Conservation (phyloP, 108 stramenopile genomes). For the Discostella pseudostelligera region DNA sequence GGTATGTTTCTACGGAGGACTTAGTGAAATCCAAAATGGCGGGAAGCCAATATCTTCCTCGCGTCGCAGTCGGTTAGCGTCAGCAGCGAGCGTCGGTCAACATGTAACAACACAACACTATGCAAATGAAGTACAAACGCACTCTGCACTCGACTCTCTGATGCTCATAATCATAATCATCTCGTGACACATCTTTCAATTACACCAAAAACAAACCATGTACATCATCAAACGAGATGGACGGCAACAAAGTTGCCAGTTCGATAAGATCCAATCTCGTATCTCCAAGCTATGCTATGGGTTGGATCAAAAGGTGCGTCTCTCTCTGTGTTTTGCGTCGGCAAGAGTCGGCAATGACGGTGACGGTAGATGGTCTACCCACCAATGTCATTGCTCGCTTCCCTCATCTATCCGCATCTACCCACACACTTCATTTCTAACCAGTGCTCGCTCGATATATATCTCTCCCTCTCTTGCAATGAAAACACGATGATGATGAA, state of each 20-base stretch:
- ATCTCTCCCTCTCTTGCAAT: neutral
- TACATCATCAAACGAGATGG: constrained; percentile 97
- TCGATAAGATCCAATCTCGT: constrained; percentile 98
- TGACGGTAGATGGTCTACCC: constrained; percentile 4
- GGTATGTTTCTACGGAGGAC: neutral
- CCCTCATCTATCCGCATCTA: neutral
- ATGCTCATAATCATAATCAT: neutral
- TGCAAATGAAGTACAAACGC: no score
- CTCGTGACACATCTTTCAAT: neutral
- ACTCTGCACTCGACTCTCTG: no score
- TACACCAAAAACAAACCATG: constrained; percentile 49
- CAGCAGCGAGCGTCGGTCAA: no score
- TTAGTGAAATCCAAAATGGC: neutral
- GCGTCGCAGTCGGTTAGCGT: no score
- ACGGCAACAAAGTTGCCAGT: constrained; percentile 88
- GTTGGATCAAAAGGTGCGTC: constrained; percentile 84
- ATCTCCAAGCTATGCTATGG: constrained; percentile 97
- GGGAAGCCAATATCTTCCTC: neutral
- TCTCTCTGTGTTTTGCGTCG: constrained; percentile 3
- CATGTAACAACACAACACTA: no score
- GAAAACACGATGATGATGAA: no score
- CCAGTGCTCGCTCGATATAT: neutral
- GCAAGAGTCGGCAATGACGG: neutral
- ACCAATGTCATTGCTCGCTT: constrained; percentile 8
- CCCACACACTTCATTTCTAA: no score